Evolutionary conservation across 331 rosid genomes (phyloP).

Genomic region (Quercus tomentella): DNA sequence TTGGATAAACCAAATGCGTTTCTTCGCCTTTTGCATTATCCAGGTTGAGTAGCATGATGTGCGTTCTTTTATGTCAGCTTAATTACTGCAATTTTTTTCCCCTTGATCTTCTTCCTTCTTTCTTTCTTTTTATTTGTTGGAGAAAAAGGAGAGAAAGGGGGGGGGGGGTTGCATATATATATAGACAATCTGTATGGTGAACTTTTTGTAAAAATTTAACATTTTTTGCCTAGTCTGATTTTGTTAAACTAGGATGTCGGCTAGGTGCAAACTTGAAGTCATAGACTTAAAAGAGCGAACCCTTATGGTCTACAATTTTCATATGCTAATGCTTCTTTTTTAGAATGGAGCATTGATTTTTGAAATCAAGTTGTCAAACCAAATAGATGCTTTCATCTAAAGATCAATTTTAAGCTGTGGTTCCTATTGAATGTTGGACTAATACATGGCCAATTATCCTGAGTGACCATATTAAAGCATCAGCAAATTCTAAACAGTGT

Average conservation of each 20-base stretch:
- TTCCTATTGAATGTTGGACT: background rate
- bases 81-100: background rate
- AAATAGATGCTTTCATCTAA: background rate
- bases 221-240: background rate
- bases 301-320: background rate
- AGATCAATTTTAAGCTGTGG: background rate
- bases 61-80: background rate
- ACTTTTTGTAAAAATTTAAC: background rate
- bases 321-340: background rate
- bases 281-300: background rate
- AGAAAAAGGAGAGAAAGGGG: too few species aligned
- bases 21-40: slow-evolving; percentile 79
- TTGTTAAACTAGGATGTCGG: slow-evolving; percentile 1
- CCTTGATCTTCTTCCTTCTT: background rate
- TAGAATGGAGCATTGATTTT: background rate
- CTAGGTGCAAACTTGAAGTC: slow-evolving; percentile 1
- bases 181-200: background rate
- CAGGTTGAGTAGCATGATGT: slow-evolving; percentile 49
- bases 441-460: background rate
- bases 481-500: background rate
- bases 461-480: background rate
- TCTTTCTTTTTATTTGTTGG: background rate
- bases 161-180: background rate
- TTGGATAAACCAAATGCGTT: slow-evolving; percentile 35
- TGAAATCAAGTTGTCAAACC: background rate